Evolutionary conservation across 768 basidiomycete species (phyloP), one percentile per base, ranked within the genome.

Genomic region (Russula dissimulans): DNA sequence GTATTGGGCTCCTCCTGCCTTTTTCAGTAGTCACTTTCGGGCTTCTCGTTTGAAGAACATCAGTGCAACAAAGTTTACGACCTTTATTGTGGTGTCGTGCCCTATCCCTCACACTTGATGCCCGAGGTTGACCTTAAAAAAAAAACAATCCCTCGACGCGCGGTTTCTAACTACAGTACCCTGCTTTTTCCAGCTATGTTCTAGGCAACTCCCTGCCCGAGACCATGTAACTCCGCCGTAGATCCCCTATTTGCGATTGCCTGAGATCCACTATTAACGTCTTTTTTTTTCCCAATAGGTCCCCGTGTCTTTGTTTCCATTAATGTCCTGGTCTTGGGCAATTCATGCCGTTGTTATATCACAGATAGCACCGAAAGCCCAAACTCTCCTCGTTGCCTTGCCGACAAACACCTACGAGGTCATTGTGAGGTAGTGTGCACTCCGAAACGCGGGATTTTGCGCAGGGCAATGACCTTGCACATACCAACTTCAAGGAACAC

Each of bases 11-110:
- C 3, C 17, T 57, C 56, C 32, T 62, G 56, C 61, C 61, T 57
- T 57, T 52, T 57, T 18, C 51, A 54, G 61, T 42, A 54, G 51
- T 31, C 39, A 42, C 9, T 22, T 52, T 54, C 56, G 61, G 56
- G 61, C 56, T 57, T 61, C 60, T 61, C 51, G 55, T 57, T 51
- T 38, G 61, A 62, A 57, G 56, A 52, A 48, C 60, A 57, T 18
- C 59, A 61, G 44, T 18, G 18, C 12, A 59, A 48, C 32, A 62
- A 62, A 42, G 49, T 53, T 62, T 43, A 48, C 41, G 56, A 57
- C 46, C 38, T 47, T 47, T 46, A 44, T 32, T 38, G 14, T 52
- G 39, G 39, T 11, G 34, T 36, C 1, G 22, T 38, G 8, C 49
- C 39, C 41, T 38, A 34, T 36, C 7, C 60, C 60, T 61, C 60